Evolutionary conservation across 163 green algal species (phyloP), one percentile per base, ranked within the genome.

Genomic region (Picocystis sp.): DNA sequence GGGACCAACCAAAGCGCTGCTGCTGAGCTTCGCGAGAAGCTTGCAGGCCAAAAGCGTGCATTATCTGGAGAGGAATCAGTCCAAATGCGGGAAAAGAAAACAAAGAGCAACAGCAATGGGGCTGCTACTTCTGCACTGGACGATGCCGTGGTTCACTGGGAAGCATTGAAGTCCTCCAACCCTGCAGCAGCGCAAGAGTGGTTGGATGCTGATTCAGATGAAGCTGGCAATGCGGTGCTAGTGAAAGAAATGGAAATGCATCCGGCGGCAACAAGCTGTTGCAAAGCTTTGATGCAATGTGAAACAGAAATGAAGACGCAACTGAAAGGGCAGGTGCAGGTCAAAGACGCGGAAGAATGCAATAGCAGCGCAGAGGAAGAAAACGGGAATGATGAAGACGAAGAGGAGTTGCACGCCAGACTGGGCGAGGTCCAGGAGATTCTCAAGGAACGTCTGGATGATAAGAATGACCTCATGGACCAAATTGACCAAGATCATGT

Each of bases 1-100:
- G 56, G 15, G 22, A 76, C 59, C 54, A 94, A 94, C 68, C 81
- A 83, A 67, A 68, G 60, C 14, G 84, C 82, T 17, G 83, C 82
- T 2, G 69, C 80, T 53, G 60, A 69, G 55, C 67, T 94, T 1
- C 67, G 70, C 13, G 73, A 75, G 42, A 71, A 61, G 41, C 71
- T 93, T 24, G 56, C 72, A 22, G 56, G 14, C 34, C 17, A 17
- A 9, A 23, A 25, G 44, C 22, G 44, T 50, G 44, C 44, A 50
- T 9, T 9, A 50, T 24, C 44, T 50, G 44, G 9, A 12, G 44
- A 9, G 8, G 44, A 50, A 25, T 24, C 9, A 9, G 21, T 9
- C 6, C 22, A 50, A 50, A 9, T 6, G 44, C 29, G 8, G 29
- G 29, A 38, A 8, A 38, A 38, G 29, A 38, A 38, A 38, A 8